Conservation (phyloP, 345 rosid species). For the Alliaria petiolata region DNA sequence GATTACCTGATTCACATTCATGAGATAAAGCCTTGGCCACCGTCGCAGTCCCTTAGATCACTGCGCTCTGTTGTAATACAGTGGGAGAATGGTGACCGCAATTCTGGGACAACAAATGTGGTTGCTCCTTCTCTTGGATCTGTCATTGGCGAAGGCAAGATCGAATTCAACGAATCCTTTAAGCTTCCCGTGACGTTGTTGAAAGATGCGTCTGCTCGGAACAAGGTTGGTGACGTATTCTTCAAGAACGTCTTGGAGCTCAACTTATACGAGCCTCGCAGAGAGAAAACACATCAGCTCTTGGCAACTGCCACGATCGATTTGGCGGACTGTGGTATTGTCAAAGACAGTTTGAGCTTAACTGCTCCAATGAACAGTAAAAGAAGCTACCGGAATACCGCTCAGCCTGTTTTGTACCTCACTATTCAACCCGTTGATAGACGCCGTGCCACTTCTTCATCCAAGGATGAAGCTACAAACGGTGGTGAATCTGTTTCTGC, state of each 20-base stretch:
- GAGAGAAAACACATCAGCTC: constrained; percentile 74
- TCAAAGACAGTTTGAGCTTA: constrained; percentile 45
- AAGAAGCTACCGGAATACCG: constrained; percentile 62
- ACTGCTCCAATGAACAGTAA: constrained; percentile 71
- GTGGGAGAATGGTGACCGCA: constrained; percentile 85
- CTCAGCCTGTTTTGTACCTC: constrained; percentile 65
- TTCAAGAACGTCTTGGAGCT: constrained; percentile 66
- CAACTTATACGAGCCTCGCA: constrained; percentile 79
- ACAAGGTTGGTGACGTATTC: constrained; percentile 50
- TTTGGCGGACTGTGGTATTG: constrained; percentile 68
- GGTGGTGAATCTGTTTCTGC: constrained; percentile 67
- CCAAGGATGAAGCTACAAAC: constrained; percentile 44
- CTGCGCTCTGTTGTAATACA: constrained; percentile 80
- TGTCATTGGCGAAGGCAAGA: constrained; percentile 72
- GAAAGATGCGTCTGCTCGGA: constrained; percentile 54
- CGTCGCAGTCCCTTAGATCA: constrained; percentile 82
- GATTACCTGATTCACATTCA: constrained; percentile 66
- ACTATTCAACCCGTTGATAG: constrained; percentile 56
- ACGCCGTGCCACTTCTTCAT: constrained; percentile 39
- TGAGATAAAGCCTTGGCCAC: constrained; percentile 97
- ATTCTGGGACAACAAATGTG: constrained; percentile 59
- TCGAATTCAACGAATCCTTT: constrained; percentile 77
- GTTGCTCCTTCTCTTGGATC: constrained; percentile 76
- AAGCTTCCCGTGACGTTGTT: constrained; percentile 62
- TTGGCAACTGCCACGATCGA: constrained; percentile 73